Evolutionary conservation across 2,329 filamentous ascomycete genomes (phyloP).

Genomic region (Ceratocystis diversiconidia): DNA sequence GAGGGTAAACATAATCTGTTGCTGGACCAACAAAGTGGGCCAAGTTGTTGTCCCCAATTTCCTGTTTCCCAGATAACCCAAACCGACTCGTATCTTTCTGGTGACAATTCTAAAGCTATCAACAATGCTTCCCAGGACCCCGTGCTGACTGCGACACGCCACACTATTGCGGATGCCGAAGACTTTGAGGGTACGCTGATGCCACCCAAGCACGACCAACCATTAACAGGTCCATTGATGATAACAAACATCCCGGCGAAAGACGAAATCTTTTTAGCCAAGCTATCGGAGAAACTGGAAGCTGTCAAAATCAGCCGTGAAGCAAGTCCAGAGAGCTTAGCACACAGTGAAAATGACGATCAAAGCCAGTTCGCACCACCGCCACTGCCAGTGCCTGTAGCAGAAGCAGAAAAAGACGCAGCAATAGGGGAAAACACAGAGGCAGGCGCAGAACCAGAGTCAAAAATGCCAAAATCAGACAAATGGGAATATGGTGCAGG

Average conservation of each 20-base stretch:
- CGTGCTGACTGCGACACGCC: not conserved
- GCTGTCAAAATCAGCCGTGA: constrained; percentile 34
- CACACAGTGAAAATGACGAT: constrained; percentile 2
- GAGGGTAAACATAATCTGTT: not conserved
- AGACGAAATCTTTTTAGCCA: constrained; percentile 40
- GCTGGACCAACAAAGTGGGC: not conserved
- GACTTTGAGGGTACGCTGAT: constrained; percentile 24
- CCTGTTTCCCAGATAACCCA: not conserved
- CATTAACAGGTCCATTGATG: constrained; percentile 39
- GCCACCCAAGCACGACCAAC: constrained; percentile 30
- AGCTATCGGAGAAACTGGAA: constrained; percentile 38
- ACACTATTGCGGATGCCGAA: not conserved
- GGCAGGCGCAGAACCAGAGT: not conserved
- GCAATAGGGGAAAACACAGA: not conserved
- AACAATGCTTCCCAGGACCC: not conserved
- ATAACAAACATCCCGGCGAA: constrained; percentile 41
- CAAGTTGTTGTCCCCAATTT: not conserved
- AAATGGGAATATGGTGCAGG: not conserved
- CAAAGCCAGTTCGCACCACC: constrained; percentile 3
- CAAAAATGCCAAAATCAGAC: not conserved
- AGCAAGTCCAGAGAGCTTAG: constrained; percentile 14
- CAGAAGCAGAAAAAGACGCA: not conserved
- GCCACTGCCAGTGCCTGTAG: constrained; percentile 19
- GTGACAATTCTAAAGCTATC: too few species aligned
- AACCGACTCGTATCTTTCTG: not conserved